phyloP scores from a whole-genome alignment of 345 rosid genomes.

The Lepidium africanum region DNA sequence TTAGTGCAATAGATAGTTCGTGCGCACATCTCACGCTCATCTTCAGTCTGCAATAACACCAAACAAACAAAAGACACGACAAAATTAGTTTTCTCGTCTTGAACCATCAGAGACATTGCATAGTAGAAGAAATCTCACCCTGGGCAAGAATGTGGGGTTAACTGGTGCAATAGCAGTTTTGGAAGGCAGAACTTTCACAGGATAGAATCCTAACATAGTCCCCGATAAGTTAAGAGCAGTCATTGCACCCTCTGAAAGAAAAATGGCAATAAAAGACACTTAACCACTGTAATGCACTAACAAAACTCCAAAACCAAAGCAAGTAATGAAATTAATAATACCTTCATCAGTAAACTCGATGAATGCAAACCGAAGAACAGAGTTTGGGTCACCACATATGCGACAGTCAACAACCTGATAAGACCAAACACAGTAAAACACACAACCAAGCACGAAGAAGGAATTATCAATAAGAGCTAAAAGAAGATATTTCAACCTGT shows the following conservation, averaged over 20 bases:
- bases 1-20: conserved; percentile 93
- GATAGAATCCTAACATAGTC: conserved; percentile 90
- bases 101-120: background rate
- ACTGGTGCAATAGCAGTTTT: conserved; percentile 98
- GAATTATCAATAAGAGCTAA: background rate
- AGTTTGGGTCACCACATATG: conserved; percentile 92
- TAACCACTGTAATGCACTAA: background rate
- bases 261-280: conserved; percentile 12
- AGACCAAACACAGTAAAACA: conserved; percentile 15
- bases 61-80: background rate
- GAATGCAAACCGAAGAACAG: conserved; percentile 91
- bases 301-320: background rate
- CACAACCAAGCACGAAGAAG: conserved; percentile 1
- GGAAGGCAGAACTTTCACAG: conserved; percentile 82
- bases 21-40: conserved; percentile 94
- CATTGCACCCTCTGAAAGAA: conserved; percentile 57
- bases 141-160: conserved; percentile 90
- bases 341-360: conserved; percentile 94
- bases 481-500: conserved; percentile 45
- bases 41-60: conserved; percentile 49
- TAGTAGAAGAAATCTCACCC: conserved; percentile 39
- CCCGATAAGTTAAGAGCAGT: conserved; percentile 72
- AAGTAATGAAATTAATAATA: conserved; percentile 15
- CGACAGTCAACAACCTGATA: conserved; percentile 89
- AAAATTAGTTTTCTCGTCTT: background rate